Base-by-base conservation (phyloP, 2,329 filamentous ascomycete species). In the Orbilia quercus region DNA sequence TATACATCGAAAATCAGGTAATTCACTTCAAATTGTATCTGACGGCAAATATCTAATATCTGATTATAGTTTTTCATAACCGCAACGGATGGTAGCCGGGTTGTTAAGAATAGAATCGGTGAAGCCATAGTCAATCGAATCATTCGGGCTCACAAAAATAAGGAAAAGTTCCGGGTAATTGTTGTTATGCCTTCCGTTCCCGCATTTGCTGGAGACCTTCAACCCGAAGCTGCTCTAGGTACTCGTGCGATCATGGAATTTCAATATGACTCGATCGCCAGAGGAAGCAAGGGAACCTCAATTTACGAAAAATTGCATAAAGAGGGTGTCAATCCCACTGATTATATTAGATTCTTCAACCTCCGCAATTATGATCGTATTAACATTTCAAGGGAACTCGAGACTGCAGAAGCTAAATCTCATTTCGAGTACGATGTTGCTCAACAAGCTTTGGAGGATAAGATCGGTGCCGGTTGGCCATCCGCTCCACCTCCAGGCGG, bases 221-320 rank as follows among this genome's bases (percentile, higher is more conserved):
- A 90, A 77, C 85, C 85, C 0, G 89, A 93, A 58, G 88, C 86
- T 20, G 88, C 89, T 7, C 83, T 94, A 0, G 90, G 90, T 20
- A 95, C 91, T 0, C 84, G 91, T 36, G 91, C 91, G 3, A 94
- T 96, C 78, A 93, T 95, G 90, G 91, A 95, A 79, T 94, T 90
- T 80, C 91, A 95, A 79, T 94, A 95, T 81, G 84, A 87, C 78
- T 90, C 87, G 57, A 95, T 95, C 81, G 90, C 87, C 80, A 87
- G 91, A 40, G 77, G 77, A 36, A 90, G 90, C 31, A 67, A 67
- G 25, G 90, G 90, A 1, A 82, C 91, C 79, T 90, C 88, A 69
- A 95, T 96, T 79, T 88, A 93, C 78, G 90, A 93, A 79, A 84
- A 84, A 48, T 85, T 93, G 58, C 83, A 84, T 16, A 83, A 85